Evolutionary conservation across 2,329 filamentous ascomycete species (phyloP), one percentile per base, ranked within the genome.

Genomic region (Trichophyton rubrum): DNA sequence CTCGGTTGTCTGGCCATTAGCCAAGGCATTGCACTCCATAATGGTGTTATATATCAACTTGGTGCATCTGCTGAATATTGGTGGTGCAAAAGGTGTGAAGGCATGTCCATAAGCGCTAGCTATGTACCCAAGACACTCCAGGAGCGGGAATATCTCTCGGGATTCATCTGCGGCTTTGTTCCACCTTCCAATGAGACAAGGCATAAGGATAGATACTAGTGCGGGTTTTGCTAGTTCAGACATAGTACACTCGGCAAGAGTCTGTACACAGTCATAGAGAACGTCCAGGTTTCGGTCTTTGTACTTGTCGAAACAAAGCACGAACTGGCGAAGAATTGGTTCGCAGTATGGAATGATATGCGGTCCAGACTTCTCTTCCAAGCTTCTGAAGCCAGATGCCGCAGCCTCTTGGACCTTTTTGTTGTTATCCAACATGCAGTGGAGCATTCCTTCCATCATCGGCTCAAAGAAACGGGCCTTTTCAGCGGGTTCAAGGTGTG

Each of bases 211-310:
- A 64, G 87, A 82, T 45, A 91, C 85, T n/a, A 96, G 82, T 59
- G 91, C 83, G 5, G 87, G 87, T 63, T 84, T 81, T n/a, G 90
- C 87, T 65, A 99, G 79, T 38, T 87, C 84, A 5, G 86, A 85
- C 9, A 90, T 90, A 60, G 97, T 87, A 69, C 90, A 87, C 73
- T 99, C 93, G 2, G 93, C 93, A 61, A 99, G 79, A 0, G 93
- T 99, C 76, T 99, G 93, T 38, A 99, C 89, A 73, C 93, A 97
- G 75, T 99, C 93, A 77, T 99, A 99, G 38, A 99, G 83, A 60
- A 97, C 95, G 77, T 95, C 96, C 85, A 97, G 96, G 77, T 99
- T 99, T 69, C 90, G 87, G 74, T 97, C 92, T 80, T 99, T 97
- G 83, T 97, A 99, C 74, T 88, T 90, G 59, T 80, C 82, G 74